Conservation (phyloP, 208 protist genomes). For the Trypanosoma theileri region DNA sequence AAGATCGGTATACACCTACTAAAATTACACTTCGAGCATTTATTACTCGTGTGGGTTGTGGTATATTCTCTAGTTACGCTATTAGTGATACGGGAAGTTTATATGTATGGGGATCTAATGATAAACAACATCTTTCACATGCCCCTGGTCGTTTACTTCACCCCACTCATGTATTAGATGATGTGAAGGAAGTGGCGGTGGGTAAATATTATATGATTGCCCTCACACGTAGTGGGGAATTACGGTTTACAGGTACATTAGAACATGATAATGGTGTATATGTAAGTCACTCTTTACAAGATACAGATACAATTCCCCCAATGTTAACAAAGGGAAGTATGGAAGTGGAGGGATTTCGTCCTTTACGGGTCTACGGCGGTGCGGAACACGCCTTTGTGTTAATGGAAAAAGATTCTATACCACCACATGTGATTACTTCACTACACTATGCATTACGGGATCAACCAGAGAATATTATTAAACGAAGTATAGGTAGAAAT, state of each 20-base stretch:
- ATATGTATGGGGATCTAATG: slow-evolving; percentile 81
- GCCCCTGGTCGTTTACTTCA: slow-evolving; percentile 12
- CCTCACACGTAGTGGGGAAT: slow-evolving; percentile 51
- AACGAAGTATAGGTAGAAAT: not conserved
- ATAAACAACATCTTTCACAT: slow-evolving; percentile 51
- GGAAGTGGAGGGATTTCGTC: slow-evolving; percentile 32
- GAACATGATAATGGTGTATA: slow-evolving; percentile 45
- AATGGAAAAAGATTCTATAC: slow-evolving; percentile 42
- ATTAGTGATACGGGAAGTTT: slow-evolving; percentile 63
- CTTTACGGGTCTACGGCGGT: slow-evolving; percentile 55
- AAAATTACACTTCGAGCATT: slow-evolving; percentile 45
- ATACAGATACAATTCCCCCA: slow-evolving; percentile 55
- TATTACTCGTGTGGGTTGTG: slow-evolving; percentile 69
- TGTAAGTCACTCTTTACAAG: slow-evolving; percentile 46
- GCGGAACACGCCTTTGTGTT: slow-evolving; percentile 68
- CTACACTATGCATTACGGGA: slow-evolving; percentile 38
- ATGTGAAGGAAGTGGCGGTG: slow-evolving; percentile 67
- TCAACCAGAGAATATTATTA: slow-evolving; percentile 44
- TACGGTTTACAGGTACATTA: slow-evolving; percentile 59
- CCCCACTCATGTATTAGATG: slow-evolving; percentile 54
- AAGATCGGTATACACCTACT: slow-evolving; percentile 43
- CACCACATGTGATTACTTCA: slow-evolving; percentile 26
- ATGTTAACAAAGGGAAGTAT: slow-evolving; percentile 36
- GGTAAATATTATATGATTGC: slow-evolving; percentile 67
- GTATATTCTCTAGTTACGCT: slow-evolving; percentile 67